These are phyloP conservation scores for Saccharum hybrid DNA, from an alignment of 202 grass and related monocot genomes.

Conservation along the genomic window DNA sequence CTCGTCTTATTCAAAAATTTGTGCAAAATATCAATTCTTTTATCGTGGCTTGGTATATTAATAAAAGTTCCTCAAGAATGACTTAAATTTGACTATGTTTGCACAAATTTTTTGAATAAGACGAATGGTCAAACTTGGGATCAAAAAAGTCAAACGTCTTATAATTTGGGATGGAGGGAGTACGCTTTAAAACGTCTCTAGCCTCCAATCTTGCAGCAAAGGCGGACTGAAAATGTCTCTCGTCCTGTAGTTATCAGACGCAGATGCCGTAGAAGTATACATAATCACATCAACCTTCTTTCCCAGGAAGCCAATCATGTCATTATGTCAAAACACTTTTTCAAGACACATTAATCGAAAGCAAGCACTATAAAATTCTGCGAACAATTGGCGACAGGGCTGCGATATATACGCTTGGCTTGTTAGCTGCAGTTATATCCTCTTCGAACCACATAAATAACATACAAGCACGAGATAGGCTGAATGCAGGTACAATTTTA, in stretches of 20 bases:
- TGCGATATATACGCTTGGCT: neutral
- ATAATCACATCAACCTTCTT: neutral
- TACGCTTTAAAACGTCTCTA: no score
- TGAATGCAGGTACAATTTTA: conserved; percentile 23
- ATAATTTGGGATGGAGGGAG: no score
- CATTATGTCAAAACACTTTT: neutral
- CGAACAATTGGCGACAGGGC: neutral
- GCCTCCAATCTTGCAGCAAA: neutral
- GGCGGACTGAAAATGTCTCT: neutral
- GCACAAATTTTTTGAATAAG: no score
- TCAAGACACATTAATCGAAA: neutral
- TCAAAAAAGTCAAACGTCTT: no score
- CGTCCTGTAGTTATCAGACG: neutral
- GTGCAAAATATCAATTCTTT: no score
- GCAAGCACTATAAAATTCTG: neutral
- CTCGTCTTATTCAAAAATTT: no score
- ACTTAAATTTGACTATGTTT: no score
- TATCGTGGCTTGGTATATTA: no score
- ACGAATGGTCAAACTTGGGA: no score
- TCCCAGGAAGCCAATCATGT: neutral
- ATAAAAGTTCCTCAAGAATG: no score
- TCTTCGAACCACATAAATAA: neutral
- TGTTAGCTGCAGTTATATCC: conserved; percentile 1
- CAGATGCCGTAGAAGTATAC: neutral
- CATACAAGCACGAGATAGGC: conserved; percentile 19